phyloP scores from a whole-genome alignment of 1,139 yeast species.

The Candida sp. region DNA sequence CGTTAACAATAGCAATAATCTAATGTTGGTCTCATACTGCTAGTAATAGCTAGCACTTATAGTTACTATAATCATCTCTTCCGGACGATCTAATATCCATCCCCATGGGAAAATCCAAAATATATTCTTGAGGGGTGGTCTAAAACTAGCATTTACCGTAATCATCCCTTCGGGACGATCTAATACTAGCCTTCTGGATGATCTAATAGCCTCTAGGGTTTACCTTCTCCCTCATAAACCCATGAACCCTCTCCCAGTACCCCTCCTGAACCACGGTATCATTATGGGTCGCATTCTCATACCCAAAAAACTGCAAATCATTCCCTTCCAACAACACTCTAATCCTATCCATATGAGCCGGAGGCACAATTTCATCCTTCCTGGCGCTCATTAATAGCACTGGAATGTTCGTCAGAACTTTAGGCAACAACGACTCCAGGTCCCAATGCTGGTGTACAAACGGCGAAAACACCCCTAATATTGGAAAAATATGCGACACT shows the following conservation, averaged over 20 bases:
- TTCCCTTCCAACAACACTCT: constrained; percentile 45
- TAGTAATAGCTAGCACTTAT: too few species aligned
- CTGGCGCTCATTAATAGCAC: constrained; percentile 71
- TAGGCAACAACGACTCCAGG: constrained; percentile 59
- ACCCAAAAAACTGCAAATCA: constrained; percentile 48
- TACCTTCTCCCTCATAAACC: constrained; percentile 47
- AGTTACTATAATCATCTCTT: too few species aligned
- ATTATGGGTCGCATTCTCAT: constrained; percentile 67
- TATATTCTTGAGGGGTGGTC: too few species aligned
- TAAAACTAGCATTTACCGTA: too few species aligned
- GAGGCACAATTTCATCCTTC: constrained; percentile 90
- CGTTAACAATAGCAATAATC: too few species aligned
- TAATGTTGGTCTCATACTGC: too few species aligned
- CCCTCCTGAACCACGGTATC: constrained; percentile 72
- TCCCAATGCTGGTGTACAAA: constrained; percentile 85
- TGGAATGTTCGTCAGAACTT: constrained; percentile 55
- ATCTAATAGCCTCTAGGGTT: constrained; percentile 40
- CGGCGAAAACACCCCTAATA: constrained; percentile 51
- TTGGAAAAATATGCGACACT: constrained; percentile 80
- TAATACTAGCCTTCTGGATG: too few species aligned
- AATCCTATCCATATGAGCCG: constrained; percentile 69
- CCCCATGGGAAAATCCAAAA: too few species aligned
- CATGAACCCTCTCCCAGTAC: constrained; percentile 69
- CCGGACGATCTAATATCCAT: too few species aligned
- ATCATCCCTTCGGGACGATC: too few species aligned